Base-by-base conservation (phyloP, 169 alveolate species). In the Hepatocystis sp. region DNA sequence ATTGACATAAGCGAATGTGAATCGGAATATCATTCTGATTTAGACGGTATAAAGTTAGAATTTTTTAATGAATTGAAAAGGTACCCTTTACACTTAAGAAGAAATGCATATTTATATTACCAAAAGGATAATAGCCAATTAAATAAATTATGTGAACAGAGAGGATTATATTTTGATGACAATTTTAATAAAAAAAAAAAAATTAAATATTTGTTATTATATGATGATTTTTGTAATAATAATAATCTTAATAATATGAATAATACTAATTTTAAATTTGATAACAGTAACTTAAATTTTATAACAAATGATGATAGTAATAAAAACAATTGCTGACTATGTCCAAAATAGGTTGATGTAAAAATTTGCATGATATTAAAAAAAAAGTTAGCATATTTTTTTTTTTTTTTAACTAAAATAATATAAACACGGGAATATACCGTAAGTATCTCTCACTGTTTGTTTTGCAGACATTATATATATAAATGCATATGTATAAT, bases 111-210 rank as follows among this genome's bases (percentile, higher is more conserved):
- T 71, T 42, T 28, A 32, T 71, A 71, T 58, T 71, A 58, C 39
- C 64, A 58, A 30, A 71, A 71, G 4, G 76, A 71, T 13, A 76
- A 71, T 2, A 42, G 21, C 4, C 64, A 71, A 40, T 25, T 71
- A 71, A 71, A 71, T 71, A 32, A 52, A 60, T 56, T 71, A 71
- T 71, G 86, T 40, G 66, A 58, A 36, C 86, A 71, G 23, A 56
- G 86, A 51, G 86, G 86, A 2, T 58, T 71, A 42, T 84, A 61
- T 60, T 66, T 40, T 23, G 63, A 84, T 65, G 85, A 84, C 19
- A 30, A 52, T 49, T 84, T 66, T 53, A 61, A 15, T 7, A 84
- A 53, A 28, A 30, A 61, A 15, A 84, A 84, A 25, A 66, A 84
- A 66, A 52, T 66, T 11, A 84, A 84, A 66, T 84, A 61, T 15